Base-by-base conservation (phyloP, 805 yeast genomes). In the Kazachstania africana region DNA sequence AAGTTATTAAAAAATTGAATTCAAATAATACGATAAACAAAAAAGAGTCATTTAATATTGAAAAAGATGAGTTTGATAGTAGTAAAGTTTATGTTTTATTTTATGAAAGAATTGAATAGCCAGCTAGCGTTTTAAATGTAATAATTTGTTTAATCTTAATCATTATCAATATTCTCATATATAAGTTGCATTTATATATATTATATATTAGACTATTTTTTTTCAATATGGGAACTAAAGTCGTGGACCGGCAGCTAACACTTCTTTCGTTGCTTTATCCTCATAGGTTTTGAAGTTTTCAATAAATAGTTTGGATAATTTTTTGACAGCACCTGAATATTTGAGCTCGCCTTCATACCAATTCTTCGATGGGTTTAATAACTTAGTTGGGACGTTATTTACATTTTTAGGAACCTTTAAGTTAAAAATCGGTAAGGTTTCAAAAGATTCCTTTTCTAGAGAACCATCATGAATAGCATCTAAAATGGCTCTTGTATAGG, bases 401-500 rank as follows among this genome's bases (percentile, higher is more conserved):
- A 78, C 80, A 25, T 74, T 48, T 55, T 70, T 83, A 62, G 98
- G 98, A 44, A 91, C 74, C 55, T 73, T 72, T 61, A 88, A 71
- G 61, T 83, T 83, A 66, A 88, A 88, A 28, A 78, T 75, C 44
- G 85, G 94, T 64, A 81, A 78, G 31, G 68, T 68, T 66, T 87
- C 96, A 61, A 67, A 88, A 52, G 78, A 82, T 42, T 68, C 87
- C 48, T 83, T 65, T 41, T 72, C 72, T 51, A 88, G 73, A 45
- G 78, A 76, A 42, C 97, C 98, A 44, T 84, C 72, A 65, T 88
- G 97, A 50, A 88, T 85, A 26, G 95, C 77, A 59, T 88, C 95
- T 56, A 88, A 68, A 42, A 88, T 87, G 36, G 95, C 94, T 68
- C 98, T 80, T 39, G 98, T 88, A 75, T 84, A 88, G 63, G 88